Evolutionary conservation across 768 basidiomycete genomes (phyloP).

Genomic region (Calocybe indica): DNA sequence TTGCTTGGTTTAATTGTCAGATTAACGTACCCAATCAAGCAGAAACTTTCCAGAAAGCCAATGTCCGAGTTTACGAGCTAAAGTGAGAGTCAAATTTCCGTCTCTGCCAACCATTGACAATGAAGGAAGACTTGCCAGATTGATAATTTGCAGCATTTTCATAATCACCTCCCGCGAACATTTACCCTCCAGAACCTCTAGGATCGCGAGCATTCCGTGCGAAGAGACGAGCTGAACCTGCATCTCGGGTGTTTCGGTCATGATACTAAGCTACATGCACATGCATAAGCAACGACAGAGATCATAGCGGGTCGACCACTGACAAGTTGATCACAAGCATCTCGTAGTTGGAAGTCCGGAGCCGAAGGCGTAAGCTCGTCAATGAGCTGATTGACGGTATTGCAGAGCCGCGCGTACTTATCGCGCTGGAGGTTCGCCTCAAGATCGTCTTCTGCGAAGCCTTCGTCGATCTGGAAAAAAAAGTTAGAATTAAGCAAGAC

Average conservation of each 20-base stretch:
- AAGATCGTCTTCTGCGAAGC: conserved; percentile 85
- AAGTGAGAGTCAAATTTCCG: neutral
- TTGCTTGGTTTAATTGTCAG: neutral
- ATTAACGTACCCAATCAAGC: conserved; percentile 68
- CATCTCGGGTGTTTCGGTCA: conserved; percentile 80
- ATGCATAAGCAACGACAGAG: neutral
- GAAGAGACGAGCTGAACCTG: conserved; percentile 82
- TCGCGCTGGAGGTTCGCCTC: conserved; percentile 91
- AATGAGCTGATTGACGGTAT: conserved; percentile 75
- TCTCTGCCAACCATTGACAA: neutral
- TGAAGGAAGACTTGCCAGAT: conserved; percentile 50
- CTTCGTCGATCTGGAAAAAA: conserved; percentile 74
- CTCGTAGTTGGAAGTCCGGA: conserved; percentile 75
- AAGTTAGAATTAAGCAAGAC: conserved; percentile 1
- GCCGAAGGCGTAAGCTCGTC: conserved; percentile 81
- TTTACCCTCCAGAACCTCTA: conserved; percentile 88
- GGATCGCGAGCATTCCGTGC: conserved; percentile 91
- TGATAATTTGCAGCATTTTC: conserved; percentile 84
- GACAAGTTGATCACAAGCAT: conserved; percentile 86
- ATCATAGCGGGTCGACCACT: conserved; percentile 14
- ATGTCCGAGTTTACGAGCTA: conserved; percentile 69
- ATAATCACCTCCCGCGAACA: conserved; percentile 82
- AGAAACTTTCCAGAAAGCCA: conserved; percentile 90
- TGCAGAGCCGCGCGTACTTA: conserved; percentile 84
- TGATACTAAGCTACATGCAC: conserved; percentile 57